phyloP scores from a whole-genome alignment of 352 stramenopile genomes.

The Globisporangium cederbergense region DNA sequence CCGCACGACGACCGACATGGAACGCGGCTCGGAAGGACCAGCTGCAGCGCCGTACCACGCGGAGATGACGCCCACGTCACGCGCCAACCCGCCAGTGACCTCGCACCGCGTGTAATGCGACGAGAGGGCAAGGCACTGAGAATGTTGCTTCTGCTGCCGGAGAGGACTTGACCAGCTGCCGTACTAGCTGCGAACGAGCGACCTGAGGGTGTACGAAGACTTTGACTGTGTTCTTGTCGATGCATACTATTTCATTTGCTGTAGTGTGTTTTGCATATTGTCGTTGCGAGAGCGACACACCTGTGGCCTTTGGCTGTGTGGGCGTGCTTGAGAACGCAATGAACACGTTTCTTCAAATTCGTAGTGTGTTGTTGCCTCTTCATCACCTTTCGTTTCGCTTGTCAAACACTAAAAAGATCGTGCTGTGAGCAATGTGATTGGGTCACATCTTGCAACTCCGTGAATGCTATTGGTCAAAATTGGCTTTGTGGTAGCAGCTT shows the following conservation, averaged over 20 bases:
- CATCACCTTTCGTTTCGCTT: neutral
- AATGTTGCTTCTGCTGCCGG: neutral
- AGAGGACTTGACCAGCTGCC: neutral
- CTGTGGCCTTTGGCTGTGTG: neutral
- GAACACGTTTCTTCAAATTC: neutral
- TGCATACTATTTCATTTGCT: neutral
- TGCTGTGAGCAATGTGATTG: neutral
- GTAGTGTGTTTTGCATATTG: neutral
- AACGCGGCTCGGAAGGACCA: conserved; percentile 8
- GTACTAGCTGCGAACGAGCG: neutral
- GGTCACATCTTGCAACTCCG: neutral
- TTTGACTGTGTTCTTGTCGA: neutral
- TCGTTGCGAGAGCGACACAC: neutral
- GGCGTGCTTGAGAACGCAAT: neutral
- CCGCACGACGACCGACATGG: neutral
- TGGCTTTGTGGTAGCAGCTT: neutral
- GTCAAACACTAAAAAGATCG: neutral
- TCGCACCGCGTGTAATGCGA: conserved; percentile 4
- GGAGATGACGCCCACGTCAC: conserved; percentile 13
- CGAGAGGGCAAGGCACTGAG: conserved; percentile 18
- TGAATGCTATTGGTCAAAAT: neutral
- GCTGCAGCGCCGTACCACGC: conserved; percentile 12
- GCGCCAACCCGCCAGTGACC: neutral
- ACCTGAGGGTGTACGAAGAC: neutral
- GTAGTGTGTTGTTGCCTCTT: neutral